These are phyloP conservation scores for Canna indica DNA, from an alignment of 176 grass and related monocot species.

Conservation along the genomic window DNA sequence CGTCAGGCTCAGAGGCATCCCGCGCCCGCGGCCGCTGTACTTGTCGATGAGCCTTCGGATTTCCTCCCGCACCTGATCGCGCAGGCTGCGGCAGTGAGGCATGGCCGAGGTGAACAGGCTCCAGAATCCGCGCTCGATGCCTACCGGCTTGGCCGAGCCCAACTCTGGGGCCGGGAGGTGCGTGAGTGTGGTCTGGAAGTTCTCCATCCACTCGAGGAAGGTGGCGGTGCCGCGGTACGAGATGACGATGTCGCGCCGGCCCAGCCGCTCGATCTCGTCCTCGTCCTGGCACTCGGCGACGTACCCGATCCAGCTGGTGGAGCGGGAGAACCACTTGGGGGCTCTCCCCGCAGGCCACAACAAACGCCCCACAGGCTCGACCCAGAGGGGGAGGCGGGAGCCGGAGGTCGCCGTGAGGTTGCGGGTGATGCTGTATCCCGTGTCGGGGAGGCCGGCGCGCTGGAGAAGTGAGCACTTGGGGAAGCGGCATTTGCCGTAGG, in stretches of 20 bases:
- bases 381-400: slow-evolving; percentile 17
- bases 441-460: slow-evolving; percentile 15
- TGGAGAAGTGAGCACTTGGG: slow-evolving; percentile 28
- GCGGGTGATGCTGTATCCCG: slow-evolving; percentile 30
- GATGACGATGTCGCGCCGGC: slow-evolving; percentile 38
- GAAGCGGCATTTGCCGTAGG: slow-evolving; percentile 39
- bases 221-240: slow-evolving; percentile 39
- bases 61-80: slow-evolving; percentile 34
- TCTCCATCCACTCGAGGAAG: slow-evolving; percentile 37
- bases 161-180: background rate
- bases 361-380: too few species aligned
- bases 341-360: too few species aligned
- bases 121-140: slow-evolving; percentile 43
- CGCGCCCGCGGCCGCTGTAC: slow-evolving; percentile 11
- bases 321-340: slow-evolving; percentile 12
- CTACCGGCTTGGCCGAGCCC: slow-evolving; percentile 12
- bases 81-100: slow-evolving; percentile 17
- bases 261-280: slow-evolving; percentile 38
- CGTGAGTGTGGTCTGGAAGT: slow-evolving; percentile 30
- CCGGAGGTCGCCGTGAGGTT: slow-evolving; percentile 34
- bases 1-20: slow-evolving; percentile 36
- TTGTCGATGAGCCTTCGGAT: slow-evolving; percentile 19
- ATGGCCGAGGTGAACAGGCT: slow-evolving; percentile 33
- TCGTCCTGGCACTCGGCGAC: slow-evolving; percentile 42
- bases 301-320: slow-evolving; percentile 42